Evolutionary conservation across 2,329 filamentous ascomycete genomes (phyloP), one percentile per base, ranked within the genome.

Genomic region (Clonostachys solani): DNA sequence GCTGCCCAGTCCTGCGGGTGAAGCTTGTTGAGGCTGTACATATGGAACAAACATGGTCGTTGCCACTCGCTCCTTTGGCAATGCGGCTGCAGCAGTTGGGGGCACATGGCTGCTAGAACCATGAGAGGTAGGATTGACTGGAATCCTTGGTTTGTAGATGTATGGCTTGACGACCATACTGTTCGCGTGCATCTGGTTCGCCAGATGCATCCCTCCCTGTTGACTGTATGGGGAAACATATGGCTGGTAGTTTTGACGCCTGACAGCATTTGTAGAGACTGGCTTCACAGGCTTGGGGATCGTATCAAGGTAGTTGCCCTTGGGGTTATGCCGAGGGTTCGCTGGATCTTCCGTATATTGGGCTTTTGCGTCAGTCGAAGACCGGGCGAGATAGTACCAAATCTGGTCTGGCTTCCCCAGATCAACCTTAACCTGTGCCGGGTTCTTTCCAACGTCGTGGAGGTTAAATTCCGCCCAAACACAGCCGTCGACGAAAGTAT

Each of bases 361-460:
- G 23, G 91, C 86, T 64, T 86, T 91, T 46, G 90, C 87, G 60
- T 97, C 92, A 7, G 92, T 96, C 18, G 92, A 97, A 17, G 79
- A 81, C 62, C 83, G 83, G 33, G 89, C 89, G 50, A 99, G 77
- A 63, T 96, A 97, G 68, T 90, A 81, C 89, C 92, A 97, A 16
- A 96, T 65, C 61, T 89, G 85, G 51, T 92, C 80, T 15, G 84
- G 75, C 61, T 87, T 88, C 50, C 68, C 68, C 9, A 96, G 65
- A 59, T 95, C 83, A 49, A 95, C 72, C 66, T 84, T 87, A 60
- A 75, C 77, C 63, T 88, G 83, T 46, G 71, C 73, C 52, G 73
- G 73, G 56, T 86, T 87, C 51, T 60, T 29, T 6, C 41, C 61
- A 45, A 76, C 70, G 40, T 79, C 74, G 55, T 79, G 75, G 43